These are phyloP conservation scores for Licmophora abbreviata DNA, from an alignment of 108 stramenopile species.

Conservation along the genomic window DNA sequence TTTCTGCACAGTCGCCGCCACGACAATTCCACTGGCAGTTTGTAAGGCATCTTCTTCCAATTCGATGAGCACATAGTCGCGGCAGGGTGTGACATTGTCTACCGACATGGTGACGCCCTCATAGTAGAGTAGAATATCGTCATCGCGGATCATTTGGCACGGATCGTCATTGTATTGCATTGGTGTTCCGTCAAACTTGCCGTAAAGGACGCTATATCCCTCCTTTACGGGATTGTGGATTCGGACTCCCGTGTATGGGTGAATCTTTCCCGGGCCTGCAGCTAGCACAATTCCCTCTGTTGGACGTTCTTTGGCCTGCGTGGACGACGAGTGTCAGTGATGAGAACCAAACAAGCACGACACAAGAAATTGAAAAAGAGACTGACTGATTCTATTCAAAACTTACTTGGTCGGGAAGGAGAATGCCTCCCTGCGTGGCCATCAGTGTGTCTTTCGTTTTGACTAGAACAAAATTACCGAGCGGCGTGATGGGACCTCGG, in stretches of 20 bases:
- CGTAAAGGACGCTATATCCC: conserved; percentile 83
- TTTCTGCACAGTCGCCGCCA: conserved; percentile 70
- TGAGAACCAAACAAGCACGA: not conserved
- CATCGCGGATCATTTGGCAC: conserved; percentile 90
- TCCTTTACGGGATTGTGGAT: conserved; percentile 76
- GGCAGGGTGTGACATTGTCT: conserved; percentile 72
- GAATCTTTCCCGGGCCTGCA: conserved; percentile 84
- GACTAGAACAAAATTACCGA: conserved; percentile 80
- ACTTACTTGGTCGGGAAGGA: conserved; percentile 74
- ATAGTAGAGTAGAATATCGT: conserved; percentile 86
- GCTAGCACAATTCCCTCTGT: conserved; percentile 87
- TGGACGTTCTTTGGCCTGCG: conserved; percentile 73
- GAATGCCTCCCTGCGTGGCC: conserved; percentile 86
- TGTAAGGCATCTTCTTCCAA: conserved; percentile 50
- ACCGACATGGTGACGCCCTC: conserved; percentile 76
- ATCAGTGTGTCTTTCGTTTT: conserved; percentile 74
- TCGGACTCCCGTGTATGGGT: conserved; percentile 80
- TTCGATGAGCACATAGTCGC: conserved; percentile 87
- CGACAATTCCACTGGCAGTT: conserved; percentile 77
- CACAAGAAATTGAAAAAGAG: not conserved
- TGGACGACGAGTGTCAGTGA: not conserved
- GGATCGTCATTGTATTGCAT: conserved; percentile 87
- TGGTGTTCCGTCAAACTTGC: conserved; percentile 86
- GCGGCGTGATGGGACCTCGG: conserved; percentile 75
- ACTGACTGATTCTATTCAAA: too few relatives aligned